phyloP scores from a whole-genome alignment of 768 basidiomycete species.

The Phylloporus sp. region DNA sequence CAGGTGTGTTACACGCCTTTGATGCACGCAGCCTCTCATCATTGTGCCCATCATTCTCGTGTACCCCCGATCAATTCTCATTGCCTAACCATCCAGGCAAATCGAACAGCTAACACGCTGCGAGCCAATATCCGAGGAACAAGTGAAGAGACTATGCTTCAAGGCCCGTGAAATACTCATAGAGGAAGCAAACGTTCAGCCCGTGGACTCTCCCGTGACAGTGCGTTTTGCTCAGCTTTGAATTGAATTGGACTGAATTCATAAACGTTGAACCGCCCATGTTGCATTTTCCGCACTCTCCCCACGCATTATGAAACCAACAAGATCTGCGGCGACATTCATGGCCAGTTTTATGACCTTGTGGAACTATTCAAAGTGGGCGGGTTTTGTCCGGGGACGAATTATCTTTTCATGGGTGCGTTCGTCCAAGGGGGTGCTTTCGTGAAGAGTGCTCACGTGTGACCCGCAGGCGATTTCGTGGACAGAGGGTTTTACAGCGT shows the following conservation, averaged over 20 bases:
- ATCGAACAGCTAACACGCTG: conserved; percentile 92
- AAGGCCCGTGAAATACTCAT: conserved; percentile 96
- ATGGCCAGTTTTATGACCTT: conserved; percentile 95
- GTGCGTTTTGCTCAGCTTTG: conserved; percentile 44
- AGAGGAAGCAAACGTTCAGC: conserved; percentile 96
- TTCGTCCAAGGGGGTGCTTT: conserved; percentile 2
- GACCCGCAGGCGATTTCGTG: conserved; percentile 82
- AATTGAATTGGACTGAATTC: neutral
- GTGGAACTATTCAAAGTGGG: conserved; percentile 94
- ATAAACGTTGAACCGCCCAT: conserved; percentile 3
- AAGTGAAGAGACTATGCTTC: conserved; percentile 91
- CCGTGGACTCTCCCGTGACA: conserved; percentile 93
- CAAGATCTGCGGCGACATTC: conserved; percentile 92
- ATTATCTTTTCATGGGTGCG: conserved; percentile 95
- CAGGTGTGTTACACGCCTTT: conserved; percentile 41
- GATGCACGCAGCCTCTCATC: conserved; percentile 24
- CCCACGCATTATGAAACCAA: conserved; percentile 8
- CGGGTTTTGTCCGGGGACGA: conserved; percentile 87
- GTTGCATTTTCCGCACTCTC: neutral
- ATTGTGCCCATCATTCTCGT: conserved; percentile 19
- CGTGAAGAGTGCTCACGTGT: conserved; percentile 8
- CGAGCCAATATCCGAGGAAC: conserved; percentile 91
- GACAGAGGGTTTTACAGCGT: conserved; percentile 97
- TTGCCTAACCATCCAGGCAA: conserved; percentile 52
- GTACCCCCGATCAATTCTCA: conserved; percentile 23